phyloP scores from a whole-genome alignment of 805 yeast species.

The Candida adriatica region DNA sequence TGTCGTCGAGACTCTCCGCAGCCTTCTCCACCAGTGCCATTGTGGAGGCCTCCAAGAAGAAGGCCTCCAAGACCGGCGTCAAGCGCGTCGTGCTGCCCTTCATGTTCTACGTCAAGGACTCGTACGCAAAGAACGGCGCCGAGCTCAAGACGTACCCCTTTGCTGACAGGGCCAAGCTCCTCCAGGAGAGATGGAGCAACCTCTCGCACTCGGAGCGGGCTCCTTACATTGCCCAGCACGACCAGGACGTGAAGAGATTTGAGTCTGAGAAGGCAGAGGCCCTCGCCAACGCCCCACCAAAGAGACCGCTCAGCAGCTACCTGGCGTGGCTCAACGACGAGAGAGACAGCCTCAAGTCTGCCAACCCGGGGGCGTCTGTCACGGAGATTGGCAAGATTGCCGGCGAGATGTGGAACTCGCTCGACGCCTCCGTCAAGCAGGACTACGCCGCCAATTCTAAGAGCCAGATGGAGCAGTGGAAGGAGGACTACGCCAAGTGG shows the following conservation, averaged over 20 bases:
- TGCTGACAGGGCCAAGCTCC: conserved; percentile 9
- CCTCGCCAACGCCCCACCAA: conserved; percentile 17
- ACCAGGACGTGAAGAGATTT: conserved; percentile 12
- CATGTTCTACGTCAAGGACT: conserved; percentile 12
- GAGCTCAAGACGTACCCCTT: conserved; percentile 10
- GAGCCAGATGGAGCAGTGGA: conserved; percentile 28
- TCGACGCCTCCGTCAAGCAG: conserved; percentile 65
- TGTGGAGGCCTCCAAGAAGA: conserved; percentile 2
- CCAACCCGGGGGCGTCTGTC: conserved; percentile 13
- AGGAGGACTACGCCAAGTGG: conserved; percentile 31
- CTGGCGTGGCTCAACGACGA: conserved; percentile 10
- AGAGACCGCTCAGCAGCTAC: conserved; percentile 17
- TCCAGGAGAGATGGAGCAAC: conserved; percentile 11
- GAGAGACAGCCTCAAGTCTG: conserved; percentile 7
- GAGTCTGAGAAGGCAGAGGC: conserved; percentile 11
- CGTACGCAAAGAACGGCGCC: conserved; percentile 6
- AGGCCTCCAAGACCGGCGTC: conserved; percentile 3
- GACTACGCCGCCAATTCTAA: conserved; percentile 23
- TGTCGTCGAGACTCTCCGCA: too few relatives aligned
- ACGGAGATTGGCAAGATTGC: conserved; percentile 49
- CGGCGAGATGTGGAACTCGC: conserved; percentile 88
- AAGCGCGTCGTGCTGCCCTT: conserved; percentile 11
- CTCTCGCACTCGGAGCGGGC: conserved; percentile 10
- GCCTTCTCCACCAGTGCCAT: not conserved
- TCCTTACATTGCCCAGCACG: conserved; percentile 7